Evolutionary conservation across 2,329 filamentous ascomycete genomes (phyloP), one percentile per base, ranked within the genome.

Genomic region (Pyrenophora teres): DNA sequence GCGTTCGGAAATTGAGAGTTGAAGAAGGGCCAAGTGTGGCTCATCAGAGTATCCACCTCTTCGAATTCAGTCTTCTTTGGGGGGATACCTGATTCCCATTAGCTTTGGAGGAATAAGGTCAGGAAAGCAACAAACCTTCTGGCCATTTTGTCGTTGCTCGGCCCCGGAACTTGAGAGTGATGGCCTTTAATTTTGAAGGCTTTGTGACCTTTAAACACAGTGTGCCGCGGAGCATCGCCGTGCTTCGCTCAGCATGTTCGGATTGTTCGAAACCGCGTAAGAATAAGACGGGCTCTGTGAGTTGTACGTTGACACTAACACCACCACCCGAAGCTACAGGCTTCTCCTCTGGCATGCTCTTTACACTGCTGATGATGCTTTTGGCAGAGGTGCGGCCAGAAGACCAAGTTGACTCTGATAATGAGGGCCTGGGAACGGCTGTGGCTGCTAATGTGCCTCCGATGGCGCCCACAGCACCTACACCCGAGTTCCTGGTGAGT

Each of bases 61-160:
- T 85, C 88, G 46, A 90, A 86, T 35, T 96, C 89, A 1, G 87
- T 82, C 73, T 96, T 96, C 50, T 87, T 82, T 0, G 92, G 92
- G 3, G 94, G 93, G 25, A 97, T 94, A 43, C 92, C 85, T 86
- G 41, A 7, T 12, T 6, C 18, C 15, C 7, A 54, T 65, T 37
- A 63, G 52, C 40, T 16, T 37, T 40, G 21, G 16, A 36, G n/a
- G 1, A 8, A 4, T 2, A 10, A 36, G 2, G 23, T 25, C 6
- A 25, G 23, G 8, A 32, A 16, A n/a, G 12, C 4, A 32, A 19
- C 44, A 50, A 68, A 83, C 85, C 91, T 77, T 97, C 94, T 13
- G 94, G 93, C 94, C 94, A 99, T 69, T 96, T 92, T 1, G 94
- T 97, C 58, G 88, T 84, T 3, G 92, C 90, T 69, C 86, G 88